phyloP scores from a whole-genome alignment of 768 basidiomycete genomes.

The Thelephora ganbajun region DNA sequence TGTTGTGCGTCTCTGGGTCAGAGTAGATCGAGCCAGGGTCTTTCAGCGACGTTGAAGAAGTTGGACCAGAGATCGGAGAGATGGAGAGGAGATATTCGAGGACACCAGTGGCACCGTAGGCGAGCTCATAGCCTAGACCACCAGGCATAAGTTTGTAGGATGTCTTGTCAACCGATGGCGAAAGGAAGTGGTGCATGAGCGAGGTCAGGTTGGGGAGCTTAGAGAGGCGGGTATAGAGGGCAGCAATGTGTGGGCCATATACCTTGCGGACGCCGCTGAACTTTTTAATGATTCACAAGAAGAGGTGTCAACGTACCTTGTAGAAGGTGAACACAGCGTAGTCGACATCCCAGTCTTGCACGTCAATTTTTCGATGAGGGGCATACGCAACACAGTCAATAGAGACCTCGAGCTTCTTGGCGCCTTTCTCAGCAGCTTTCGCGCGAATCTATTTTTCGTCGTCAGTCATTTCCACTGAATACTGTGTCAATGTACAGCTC shows the following conservation, averaged over 20 bases:
- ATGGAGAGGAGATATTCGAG: slow-evolving; percentile 51
- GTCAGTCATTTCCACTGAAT: not conserved
- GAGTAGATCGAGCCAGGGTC: not conserved
- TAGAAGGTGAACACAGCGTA: slow-evolving; percentile 61
- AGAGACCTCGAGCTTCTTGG: slow-evolving; percentile 47
- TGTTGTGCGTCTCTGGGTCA: slow-evolving; percentile 13
- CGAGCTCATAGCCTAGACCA: slow-evolving; percentile 62
- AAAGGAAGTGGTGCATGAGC: slow-evolving; percentile 60
- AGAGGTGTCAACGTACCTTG: slow-evolving; percentile 34
- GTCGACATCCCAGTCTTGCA: slow-evolving; percentile 66
- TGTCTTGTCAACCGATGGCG: slow-evolving; percentile 19
- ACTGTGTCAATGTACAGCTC: not conserved
- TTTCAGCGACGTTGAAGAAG: slow-evolving; percentile 5
- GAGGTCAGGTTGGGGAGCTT: slow-evolving; percentile 35
- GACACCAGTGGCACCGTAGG: slow-evolving; percentile 45
- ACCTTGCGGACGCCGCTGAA: slow-evolving; percentile 26
- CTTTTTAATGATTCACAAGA: not conserved
- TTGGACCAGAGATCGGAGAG: slow-evolving; percentile 18
- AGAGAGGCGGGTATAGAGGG: slow-evolving; percentile 40
- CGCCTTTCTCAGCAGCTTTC: slow-evolving; percentile 36
- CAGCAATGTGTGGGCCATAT: slow-evolving; percentile 62
- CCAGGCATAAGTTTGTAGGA: slow-evolving; percentile 60
- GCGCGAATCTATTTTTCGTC: slow-evolving; percentile 16
- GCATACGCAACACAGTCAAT: slow-evolving; percentile 74
- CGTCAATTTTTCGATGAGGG: slow-evolving; percentile 59